Conservation (phyloP, 805 yeast species). For the Lachancea meyersii region DNA sequence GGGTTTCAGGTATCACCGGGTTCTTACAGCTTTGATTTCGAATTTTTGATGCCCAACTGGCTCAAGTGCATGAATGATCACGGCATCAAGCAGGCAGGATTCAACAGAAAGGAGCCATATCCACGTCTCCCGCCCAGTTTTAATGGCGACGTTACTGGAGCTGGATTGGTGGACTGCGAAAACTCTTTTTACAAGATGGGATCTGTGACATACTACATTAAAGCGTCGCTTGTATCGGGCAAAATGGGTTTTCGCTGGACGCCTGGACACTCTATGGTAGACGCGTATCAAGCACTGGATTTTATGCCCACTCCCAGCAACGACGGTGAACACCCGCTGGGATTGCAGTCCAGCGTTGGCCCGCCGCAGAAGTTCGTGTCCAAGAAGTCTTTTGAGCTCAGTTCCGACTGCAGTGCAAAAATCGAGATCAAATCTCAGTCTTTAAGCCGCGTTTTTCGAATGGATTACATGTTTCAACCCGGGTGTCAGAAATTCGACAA, state of each 20-base stretch:
- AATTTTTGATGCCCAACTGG: conserved; percentile 23
- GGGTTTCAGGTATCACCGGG: conserved; percentile 29
- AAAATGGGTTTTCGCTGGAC: conserved; percentile 27
- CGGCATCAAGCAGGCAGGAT: conserved; percentile 17
- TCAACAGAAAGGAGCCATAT: conserved; percentile 16
- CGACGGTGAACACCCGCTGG: neutral
- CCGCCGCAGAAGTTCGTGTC: conserved; percentile 1
- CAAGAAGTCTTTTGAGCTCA: neutral
- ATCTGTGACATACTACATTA: conserved; percentile 24
- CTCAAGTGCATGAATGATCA: conserved; percentile 27
- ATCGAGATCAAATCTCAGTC: conserved; percentile 21
- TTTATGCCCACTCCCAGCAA: conserved; percentile 21
- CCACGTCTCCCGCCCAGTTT: conserved; percentile 29
- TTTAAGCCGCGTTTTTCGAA: conserved; percentile 18
- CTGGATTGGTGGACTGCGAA: conserved; percentile 23
- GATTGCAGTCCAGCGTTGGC: neutral
- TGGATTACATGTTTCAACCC: conserved; percentile 22
- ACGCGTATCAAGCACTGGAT: conserved; percentile 20
- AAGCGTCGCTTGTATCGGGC: conserved; percentile 26
- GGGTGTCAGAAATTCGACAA: conserved; percentile 24
- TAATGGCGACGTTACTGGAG: conserved; percentile 23
- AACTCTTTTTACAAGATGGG: conserved; percentile 27
- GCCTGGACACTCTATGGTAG: conserved; percentile 24
- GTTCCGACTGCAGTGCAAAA: neutral
- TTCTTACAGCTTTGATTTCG: conserved; percentile 22